A percentile compares a stretch with the other conserved stretches of the same genome.
These are phyloP conservation scores for Penicillium thymicola DNA, from an alignment of 2,329 filamentous ascomycete genomes.

Conservation along the genomic window DNA sequence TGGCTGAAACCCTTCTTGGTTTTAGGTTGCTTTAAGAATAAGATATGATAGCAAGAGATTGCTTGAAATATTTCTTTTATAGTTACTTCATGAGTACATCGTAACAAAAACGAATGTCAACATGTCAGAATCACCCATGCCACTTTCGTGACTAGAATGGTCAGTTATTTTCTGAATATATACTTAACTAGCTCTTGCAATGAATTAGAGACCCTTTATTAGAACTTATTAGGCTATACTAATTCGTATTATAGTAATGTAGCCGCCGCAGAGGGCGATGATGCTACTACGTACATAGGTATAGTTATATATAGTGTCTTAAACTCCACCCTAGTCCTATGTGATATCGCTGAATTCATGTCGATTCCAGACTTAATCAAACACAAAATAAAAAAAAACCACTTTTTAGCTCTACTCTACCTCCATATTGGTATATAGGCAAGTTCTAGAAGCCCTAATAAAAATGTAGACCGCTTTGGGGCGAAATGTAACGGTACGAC, in stretches of 20 bases:
- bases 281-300: too few species aligned
- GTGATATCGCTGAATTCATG: too few species aligned
- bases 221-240: background rate
- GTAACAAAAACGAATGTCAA: constrained; percentile 1
- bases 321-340: too few species aligned
- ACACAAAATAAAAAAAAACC: too few species aligned
- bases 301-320: background rate
- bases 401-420: background rate
- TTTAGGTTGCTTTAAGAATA: background rate
- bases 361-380: too few species aligned
- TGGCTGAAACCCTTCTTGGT: background rate
- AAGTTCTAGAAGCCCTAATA: background rate
- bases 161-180: background rate
- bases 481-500: background rate
- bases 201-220: background rate
- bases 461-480: constrained; percentile 5
- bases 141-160: background rate
- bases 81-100: background rate
- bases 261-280: background rate
- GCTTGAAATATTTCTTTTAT: background rate
- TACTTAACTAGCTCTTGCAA: background rate
- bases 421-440: background rate
- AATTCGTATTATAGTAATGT: background rate
- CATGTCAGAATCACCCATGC: background rate
- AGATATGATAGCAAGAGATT: background rate